Conservation (phyloP, 306 rosid species). For the Phaseolus lunatus region DNA sequence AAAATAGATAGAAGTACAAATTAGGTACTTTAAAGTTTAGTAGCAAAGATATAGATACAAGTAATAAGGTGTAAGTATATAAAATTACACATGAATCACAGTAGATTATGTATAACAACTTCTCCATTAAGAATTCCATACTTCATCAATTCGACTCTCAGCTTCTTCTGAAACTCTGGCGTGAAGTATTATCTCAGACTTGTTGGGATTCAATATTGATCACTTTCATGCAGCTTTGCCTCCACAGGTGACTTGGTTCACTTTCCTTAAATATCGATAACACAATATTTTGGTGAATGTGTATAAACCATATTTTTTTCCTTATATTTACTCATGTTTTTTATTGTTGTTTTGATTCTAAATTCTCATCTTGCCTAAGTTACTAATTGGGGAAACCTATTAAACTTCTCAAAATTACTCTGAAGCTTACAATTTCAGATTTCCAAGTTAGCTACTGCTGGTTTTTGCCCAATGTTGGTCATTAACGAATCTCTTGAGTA, state of each 20-base stretch:
- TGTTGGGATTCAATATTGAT: background rate
- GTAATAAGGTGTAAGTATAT: slow-evolving; percentile 31
- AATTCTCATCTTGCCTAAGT: too few species aligned
- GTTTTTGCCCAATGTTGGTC: too few species aligned
- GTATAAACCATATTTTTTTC: background rate
- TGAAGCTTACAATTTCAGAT: too few species aligned
- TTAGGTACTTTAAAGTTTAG: background rate
- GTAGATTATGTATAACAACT: background rate
- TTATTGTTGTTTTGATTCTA: too few species aligned
- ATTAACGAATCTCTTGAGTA: background rate
- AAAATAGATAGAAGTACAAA: slow-evolving; percentile 39
- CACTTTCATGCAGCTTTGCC: background rate
- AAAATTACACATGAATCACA: slow-evolving; percentile 12
- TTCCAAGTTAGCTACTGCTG: too few species aligned
- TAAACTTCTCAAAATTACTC: too few species aligned
- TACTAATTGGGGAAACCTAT: too few species aligned
- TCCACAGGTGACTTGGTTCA: background rate
- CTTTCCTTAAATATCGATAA: background rate
- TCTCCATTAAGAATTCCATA: slow-evolving; percentile 2
- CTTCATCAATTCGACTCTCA: background rate
- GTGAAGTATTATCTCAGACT: background rate
- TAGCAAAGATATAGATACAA: slow-evolving; percentile 25
- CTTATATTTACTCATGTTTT: too few species aligned
- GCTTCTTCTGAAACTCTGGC: slow-evolving; percentile 19
- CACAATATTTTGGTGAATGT: background rate